A percentile compares a stretch with the other conserved stretches of the same genome.
These are phyloP conservation scores for Neurospora cerealis DNA, from an alignment of 495 filamentous ascomycete species.

Conservation along the genomic window DNA sequence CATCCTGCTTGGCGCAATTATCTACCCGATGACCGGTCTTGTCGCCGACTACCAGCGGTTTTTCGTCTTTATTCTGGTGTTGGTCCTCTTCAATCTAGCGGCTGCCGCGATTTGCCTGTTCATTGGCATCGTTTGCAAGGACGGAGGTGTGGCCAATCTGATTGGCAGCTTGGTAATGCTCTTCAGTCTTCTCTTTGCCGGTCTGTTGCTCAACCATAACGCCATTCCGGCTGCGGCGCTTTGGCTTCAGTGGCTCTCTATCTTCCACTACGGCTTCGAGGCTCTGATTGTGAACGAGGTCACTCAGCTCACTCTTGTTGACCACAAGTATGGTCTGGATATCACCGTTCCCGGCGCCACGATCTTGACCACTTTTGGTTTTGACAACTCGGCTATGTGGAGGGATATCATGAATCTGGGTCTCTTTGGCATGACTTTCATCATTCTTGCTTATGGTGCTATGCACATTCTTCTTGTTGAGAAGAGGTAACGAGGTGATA, in stretches of 20 bases:
- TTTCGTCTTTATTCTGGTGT: conserved; percentile 78
- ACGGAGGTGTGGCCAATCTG: conserved; percentile 85
- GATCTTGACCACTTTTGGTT: conserved; percentile 89
- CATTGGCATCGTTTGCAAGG: conserved; percentile 90
- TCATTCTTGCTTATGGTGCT: conserved; percentile 79
- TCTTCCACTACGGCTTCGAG: conserved; percentile 98
- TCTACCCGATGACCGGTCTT: conserved; percentile 97
- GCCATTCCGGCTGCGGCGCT: conserved; percentile 72
- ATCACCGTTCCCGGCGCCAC: conserved; percentile 93
- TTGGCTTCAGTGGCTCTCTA: conserved; percentile 94
- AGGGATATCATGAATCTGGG: conserved; percentile 71
- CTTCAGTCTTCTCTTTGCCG: conserved; percentile 90
- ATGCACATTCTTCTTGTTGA: conserved; percentile 94
- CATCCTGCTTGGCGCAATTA: conserved; percentile 90
- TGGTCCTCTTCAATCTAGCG: conserved; percentile 93
- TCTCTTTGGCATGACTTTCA: conserved; percentile 71
- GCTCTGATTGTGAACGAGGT: conserved; percentile 97
- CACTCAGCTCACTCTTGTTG: conserved; percentile 75
- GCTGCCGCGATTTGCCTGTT: conserved; percentile 90
- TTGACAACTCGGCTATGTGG: conserved; percentile 78
- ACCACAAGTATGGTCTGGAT: conserved; percentile 89
- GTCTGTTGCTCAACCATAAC: conserved; percentile 86
- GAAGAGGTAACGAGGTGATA: conserved; percentile 49
- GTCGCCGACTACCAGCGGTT: conserved; percentile 77
- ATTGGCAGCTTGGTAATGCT: conserved; percentile 96